phyloP scores from a whole-genome alignment of 164 flowering plant genomes.

The Kalanchoe fedtschenkoi region DNA sequence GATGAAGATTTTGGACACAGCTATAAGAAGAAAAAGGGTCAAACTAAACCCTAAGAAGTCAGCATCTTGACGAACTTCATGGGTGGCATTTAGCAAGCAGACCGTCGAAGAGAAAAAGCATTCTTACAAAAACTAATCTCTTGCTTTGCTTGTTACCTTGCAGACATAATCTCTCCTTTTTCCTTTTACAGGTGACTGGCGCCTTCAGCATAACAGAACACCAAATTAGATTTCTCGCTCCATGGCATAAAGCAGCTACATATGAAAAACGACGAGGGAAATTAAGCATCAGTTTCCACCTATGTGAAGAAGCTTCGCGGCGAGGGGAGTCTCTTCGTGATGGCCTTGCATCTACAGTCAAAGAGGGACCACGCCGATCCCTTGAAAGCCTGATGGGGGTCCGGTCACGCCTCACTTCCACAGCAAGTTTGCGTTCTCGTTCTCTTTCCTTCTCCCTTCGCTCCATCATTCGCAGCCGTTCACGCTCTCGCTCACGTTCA shows the following conservation, averaged over 20 bases:
- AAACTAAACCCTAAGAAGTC: conserved; percentile 10
- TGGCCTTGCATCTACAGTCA: conserved; percentile 41
- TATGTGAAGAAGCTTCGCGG: conserved; percentile 53
- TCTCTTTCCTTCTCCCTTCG: conserved; percentile 46
- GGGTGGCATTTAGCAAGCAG: conserved; percentile 9
- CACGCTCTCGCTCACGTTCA: conserved; percentile 38
- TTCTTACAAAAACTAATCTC: conserved; percentile 23
- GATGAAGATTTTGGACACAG: not conserved
- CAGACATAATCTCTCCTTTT: conserved; percentile 95
- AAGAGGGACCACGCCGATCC: conserved; percentile 57
- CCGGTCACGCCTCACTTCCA: conserved; percentile 57
- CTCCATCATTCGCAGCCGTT: conserved; percentile 37
- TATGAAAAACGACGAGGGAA: conserved; percentile 45
- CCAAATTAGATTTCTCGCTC: conserved; percentile 59
- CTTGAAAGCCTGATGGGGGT: conserved; percentile 59
- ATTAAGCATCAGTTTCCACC: conserved; percentile 70
- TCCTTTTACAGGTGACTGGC: conserved; percentile 78
- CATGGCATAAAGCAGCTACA: conserved; percentile 41
- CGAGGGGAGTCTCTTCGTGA: conserved; percentile 57
- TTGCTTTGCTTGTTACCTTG: conserved; percentile 72
- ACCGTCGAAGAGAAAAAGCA: conserved; percentile 8
- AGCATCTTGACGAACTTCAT: conserved; percentile 12
- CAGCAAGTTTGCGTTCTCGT: conserved; percentile 50
- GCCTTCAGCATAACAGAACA: conserved; percentile 97
- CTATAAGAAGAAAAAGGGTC: conserved; percentile 10